These are phyloP conservation scores for Aspergillus fumigatiaffinis DNA, from an alignment of 2,329 filamentous ascomycete species.

Conservation along the genomic window DNA sequence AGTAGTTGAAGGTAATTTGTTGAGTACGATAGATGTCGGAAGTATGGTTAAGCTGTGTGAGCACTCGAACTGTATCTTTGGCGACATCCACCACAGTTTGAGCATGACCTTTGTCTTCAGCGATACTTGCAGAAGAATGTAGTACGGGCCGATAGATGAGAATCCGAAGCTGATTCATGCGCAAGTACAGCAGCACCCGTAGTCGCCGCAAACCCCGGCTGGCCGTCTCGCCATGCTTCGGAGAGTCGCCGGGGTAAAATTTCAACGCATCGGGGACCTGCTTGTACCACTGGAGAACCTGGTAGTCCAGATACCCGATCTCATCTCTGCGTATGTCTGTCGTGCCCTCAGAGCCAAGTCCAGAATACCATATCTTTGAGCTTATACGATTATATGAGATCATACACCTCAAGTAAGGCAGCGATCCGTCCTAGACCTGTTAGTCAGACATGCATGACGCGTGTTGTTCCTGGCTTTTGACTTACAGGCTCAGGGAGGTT, in stretches of 20 bases:
- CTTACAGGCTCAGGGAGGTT: conserved; percentile 72
- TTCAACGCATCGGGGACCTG: conserved; percentile 62
- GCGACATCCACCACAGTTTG: conserved; percentile 64
- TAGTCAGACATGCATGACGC: background rate
- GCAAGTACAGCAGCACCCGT: conserved; percentile 77
- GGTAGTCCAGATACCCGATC: conserved; percentile 75
- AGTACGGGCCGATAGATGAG: conserved; percentile 84
- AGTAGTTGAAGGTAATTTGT: conserved; percentile 64
- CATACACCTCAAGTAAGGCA: conserved; percentile 77
- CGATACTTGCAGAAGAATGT: conserved; percentile 78
- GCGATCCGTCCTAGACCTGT: conserved; percentile 35
- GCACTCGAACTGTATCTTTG: conserved; percentile 60
- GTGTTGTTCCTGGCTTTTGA: background rate
- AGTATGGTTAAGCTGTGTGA: conserved; percentile 59
- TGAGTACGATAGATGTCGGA: conserved; percentile 61
- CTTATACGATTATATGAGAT: conserved; percentile 77
- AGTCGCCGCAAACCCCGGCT: conserved; percentile 68
- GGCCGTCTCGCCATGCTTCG: conserved; percentile 45
- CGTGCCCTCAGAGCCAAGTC: conserved; percentile 65
- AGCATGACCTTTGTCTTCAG: conserved; percentile 68
- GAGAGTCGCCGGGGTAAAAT: conserved; percentile 56
- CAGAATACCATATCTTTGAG: conserved; percentile 81
- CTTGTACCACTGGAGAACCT: conserved; percentile 84
- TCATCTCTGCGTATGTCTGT: conserved; percentile 67
- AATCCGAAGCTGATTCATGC: conserved; percentile 86